A percentile compares a stretch with the other conserved stretches of the same genome.
Evolutionary conservation across 352 stramenopile genomes (phyloP).

Genomic region (Phytophthora constricta): DNA sequence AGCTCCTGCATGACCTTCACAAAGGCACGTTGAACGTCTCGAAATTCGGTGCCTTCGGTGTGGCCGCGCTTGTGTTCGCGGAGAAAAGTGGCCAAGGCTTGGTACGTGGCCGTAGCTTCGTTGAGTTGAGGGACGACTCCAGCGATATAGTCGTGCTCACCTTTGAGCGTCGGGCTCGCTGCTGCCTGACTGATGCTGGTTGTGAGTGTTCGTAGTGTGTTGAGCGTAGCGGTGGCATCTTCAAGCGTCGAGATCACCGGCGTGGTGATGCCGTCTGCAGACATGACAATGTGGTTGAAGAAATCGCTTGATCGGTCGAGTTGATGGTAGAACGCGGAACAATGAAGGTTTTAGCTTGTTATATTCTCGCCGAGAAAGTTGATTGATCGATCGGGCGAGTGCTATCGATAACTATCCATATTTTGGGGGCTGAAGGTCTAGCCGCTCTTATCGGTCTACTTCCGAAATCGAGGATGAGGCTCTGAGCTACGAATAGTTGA

Average conservation of each 20-base stretch:
- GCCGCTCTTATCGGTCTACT: too few species aligned
- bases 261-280: neutral
- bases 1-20: constrained; percentile 76
- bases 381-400: neutral
- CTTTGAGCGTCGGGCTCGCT: constrained; percentile 45
- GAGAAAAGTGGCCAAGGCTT: constrained; percentile 64
- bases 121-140: constrained; percentile 59
- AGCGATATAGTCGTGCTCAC: constrained; percentile 62
- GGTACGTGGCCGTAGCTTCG: constrained; percentile 65
- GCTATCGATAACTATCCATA: neutral
- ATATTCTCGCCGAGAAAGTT: too few species aligned
- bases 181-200: constrained; percentile 44
- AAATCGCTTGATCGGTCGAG: neutral
- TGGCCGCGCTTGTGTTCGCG: constrained; percentile 65
- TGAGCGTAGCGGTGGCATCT: constrained; percentile 46
- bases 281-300: constrained; percentile 9
- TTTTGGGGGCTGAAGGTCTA: too few species aligned
- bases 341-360: neutral
- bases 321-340: neutral
- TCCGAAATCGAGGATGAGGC: neutral
- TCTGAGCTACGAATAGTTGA: neutral
- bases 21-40: constrained; percentile 64
- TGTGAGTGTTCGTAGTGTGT: constrained; percentile 46
- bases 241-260: constrained; percentile 48
- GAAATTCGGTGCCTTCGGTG: constrained; percentile 53